Evolutionary conservation across 2,329 filamentous ascomycete species (phyloP).

Genomic region (Ophiocordyceps sinensis): DNA sequence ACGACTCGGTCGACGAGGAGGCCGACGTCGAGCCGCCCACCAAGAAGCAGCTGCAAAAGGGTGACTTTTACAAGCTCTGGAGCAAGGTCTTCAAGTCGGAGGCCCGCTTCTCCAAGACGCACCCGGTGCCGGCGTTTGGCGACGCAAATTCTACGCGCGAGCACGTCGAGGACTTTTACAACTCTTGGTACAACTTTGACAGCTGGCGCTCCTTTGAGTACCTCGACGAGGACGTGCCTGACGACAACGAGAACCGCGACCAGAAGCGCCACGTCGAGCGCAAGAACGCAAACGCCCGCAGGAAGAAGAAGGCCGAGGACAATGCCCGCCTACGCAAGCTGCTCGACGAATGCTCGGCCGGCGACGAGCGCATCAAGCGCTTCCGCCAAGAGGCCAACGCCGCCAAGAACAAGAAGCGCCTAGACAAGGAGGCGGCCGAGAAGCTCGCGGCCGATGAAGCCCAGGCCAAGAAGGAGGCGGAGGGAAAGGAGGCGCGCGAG

Average conservation of each 20-base stretch:
- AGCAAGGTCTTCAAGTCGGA: slow-evolving; percentile 79
- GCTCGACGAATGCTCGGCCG: slow-evolving; percentile 71
- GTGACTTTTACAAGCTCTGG: slow-evolving; percentile 96
- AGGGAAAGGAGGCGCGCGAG: slow-evolving; percentile 64
- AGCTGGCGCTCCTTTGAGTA: slow-evolving; percentile 97
- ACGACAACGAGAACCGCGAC: slow-evolving; percentile 97
- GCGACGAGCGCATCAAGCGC: slow-evolving; percentile 92
- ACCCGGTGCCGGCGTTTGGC: slow-evolving; percentile 79
- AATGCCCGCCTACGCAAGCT: slow-evolving; percentile 78
- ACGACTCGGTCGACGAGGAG: slow-evolving; percentile 88
- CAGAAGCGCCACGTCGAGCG: slow-evolving; percentile 97
- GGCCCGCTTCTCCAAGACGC: slow-evolving; percentile 77
- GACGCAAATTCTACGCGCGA: slow-evolving; percentile 73
- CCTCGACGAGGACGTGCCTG: slow-evolving; percentile 94
- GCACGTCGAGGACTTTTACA: slow-evolving; percentile 91
- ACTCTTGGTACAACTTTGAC: slow-evolving; percentile 99
- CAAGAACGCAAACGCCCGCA: slow-evolving; percentile 94
- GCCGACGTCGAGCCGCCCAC: slow-evolving; percentile 83
- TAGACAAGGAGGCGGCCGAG: slow-evolving; percentile 83
- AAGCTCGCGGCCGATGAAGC: slow-evolving; percentile 80
- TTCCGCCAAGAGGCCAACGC: slow-evolving; percentile 89
- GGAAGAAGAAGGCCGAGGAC: slow-evolving; percentile 99
- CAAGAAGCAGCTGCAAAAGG: slow-evolving; percentile 79
- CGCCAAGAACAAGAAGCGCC: slow-evolving; percentile 87
- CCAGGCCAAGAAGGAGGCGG: slow-evolving; percentile 67